Evolutionary conservation across 148 eudicot species (phyloP), one percentile per base, ranked within the genome.

Genomic region (Camellia japonica): DNA sequence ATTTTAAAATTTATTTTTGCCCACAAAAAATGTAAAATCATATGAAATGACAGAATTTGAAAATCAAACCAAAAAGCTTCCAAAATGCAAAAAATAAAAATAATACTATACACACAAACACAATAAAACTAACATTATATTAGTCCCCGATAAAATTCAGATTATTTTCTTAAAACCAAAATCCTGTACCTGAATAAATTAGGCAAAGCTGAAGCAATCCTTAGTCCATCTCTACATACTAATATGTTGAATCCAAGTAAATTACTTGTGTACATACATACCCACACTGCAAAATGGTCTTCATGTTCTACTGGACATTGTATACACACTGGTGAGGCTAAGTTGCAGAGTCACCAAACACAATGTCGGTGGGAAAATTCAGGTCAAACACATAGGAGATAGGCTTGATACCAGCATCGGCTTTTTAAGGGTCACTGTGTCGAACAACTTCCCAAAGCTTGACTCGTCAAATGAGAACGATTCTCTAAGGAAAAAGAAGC

Each of bases 381-480:
- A 88, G 75, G 18, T 67, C 49, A 67, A 96, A 96, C 65, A 92
- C 92, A 81, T 93, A 96, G 3, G 89, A 87, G 56, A 92, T 54
- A n/a, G 99, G 86, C 80, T 76, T 15, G 98, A 88, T 15, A 68
- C 81, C 81, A 91, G 75, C 87, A 80, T 80, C 2, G 91, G 81
- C 76, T 82, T 90, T 79, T 85, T 96, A 10, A 85, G 66, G 20
- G 73, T 81, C 67, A 90, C 20, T 38, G 73, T 77, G 83, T 93
- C 97, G 3, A 70, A 78, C 69, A 91, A 73, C 73, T 51, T 59
- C 75, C 99, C 99, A 30, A 96, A 91, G 90, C 85, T 91, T 60
- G 83, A 71, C 78, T 96, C 99, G 66, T 90, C 93, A 58, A 83
- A 93, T 10, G 86, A 90, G 79, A 91, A 92, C 12, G 99, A 96